Conservation (phyloP, 164 flowering plant genomes). For the Dillenia suffruticosa region DNA sequence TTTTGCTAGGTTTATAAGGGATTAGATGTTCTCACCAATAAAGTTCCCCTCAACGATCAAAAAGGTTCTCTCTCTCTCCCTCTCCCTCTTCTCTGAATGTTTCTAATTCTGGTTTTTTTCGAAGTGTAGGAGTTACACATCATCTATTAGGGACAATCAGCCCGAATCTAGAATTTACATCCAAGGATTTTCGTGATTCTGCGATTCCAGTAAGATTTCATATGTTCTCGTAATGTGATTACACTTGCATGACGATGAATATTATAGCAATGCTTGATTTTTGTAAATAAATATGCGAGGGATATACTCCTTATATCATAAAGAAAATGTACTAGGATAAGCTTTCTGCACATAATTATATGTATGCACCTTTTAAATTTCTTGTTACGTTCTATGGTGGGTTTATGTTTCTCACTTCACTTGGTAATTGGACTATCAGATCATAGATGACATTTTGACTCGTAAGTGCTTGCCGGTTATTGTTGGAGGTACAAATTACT, state of each 20-base stretch:
- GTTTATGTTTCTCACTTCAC: slow-evolving; percentile 1
- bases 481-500: slow-evolving; percentile 96
- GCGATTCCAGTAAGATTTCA: slow-evolving; percentile 47
- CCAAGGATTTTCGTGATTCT: slow-evolving; percentile 73
- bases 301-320: too few relatives aligned
- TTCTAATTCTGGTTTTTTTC: background rate
- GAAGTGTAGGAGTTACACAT: slow-evolving; percentile 71
- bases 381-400: slow-evolving; percentile 1
- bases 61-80: slow-evolving; percentile 37
- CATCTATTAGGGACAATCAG: slow-evolving; percentile 84
- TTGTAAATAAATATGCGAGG: too few relatives aligned
- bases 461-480: slow-evolving; percentile 71
- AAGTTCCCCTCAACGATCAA: slow-evolving; percentile 64
- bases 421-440: slow-evolving; percentile 39
- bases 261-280: too few relatives aligned
- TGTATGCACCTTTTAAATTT: slow-evolving; percentile 2
- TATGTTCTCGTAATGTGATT: background rate
- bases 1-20: slow-evolving; percentile 52
- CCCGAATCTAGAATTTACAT: slow-evolving; percentile 74
- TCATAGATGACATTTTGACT: slow-evolving; percentile 58
- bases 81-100: background rate
- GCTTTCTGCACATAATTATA: background rate
- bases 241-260: background rate
- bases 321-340: background rate
- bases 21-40: slow-evolving; percentile 90